These are phyloP conservation scores for Pseudocercospora fijiensis DNA, from an alignment of 2,329 filamentous ascomycete species.

Conservation along the genomic window DNA sequence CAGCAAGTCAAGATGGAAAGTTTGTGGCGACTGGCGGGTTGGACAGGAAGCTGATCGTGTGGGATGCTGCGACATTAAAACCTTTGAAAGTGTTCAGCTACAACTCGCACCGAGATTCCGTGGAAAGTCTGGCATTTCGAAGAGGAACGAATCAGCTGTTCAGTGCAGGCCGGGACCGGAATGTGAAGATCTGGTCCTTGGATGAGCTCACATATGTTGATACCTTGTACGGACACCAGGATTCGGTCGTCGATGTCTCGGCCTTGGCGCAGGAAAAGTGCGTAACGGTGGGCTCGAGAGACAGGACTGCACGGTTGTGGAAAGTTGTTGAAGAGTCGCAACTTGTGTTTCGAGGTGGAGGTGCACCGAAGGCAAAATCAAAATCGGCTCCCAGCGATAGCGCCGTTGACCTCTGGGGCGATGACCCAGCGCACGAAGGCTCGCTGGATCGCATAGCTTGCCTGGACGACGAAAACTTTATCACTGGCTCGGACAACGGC, in stretches of 20 bases:
- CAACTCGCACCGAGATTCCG: slow-evolving; percentile 83
- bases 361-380: slow-evolving; percentile 41
- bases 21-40: slow-evolving; percentile 87
- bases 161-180: slow-evolving; percentile 84
- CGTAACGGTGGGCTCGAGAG: slow-evolving; percentile 83
- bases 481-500: slow-evolving; percentile 92
- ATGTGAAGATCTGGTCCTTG: slow-evolving; percentile 92
- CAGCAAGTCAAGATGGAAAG: slow-evolving; percentile 83
- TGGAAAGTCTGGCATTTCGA: slow-evolving; percentile 82
- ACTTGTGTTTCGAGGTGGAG: slow-evolving; percentile 88
- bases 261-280: slow-evolving; percentile 83
- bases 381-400: slow-evolving; percentile 49
- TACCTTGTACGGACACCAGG: slow-evolving; percentile 94
- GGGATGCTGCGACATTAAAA: slow-evolving; percentile 76
- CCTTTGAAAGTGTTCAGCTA: slow-evolving; percentile 84
- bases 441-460: slow-evolving; percentile 91
- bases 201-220: slow-evolving; percentile 93
- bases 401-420: slow-evolving; percentile 39
- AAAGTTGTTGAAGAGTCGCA: slow-evolving; percentile 95
- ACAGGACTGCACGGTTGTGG: slow-evolving; percentile 90
- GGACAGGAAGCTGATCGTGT: slow-evolving; percentile 82
- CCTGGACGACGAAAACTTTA: slow-evolving; percentile 82
- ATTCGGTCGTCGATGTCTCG: slow-evolving; percentile 80
- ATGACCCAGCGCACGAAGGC: slow-evolving; percentile 64
- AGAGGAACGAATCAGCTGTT: slow-evolving; percentile 77